phyloP scores from a whole-genome alignment of 1,139 yeast species.

The Yamadazyma blattariae region DNA sequence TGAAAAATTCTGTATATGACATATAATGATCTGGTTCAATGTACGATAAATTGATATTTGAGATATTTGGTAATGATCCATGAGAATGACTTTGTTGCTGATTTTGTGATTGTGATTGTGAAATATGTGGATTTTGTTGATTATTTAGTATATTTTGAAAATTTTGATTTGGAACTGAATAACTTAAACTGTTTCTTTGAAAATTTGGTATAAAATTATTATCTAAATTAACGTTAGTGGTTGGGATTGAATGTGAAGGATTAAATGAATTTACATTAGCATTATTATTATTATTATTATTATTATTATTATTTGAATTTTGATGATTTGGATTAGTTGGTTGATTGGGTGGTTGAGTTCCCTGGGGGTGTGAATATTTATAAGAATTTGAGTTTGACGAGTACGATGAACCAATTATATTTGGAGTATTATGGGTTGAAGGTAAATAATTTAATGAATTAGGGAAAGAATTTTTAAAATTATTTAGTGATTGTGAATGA shows the following conservation, averaged over 20 bases:
- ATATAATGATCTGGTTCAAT: constrained; percentile 43
- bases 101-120: constrained; percentile 5
- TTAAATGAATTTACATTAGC: constrained; percentile 7
- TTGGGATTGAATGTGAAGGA: constrained; percentile 18
- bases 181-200: constrained; percentile 10
- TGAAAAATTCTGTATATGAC: constrained; percentile 42
- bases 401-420: constrained; percentile 49
- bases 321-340: too few relatives aligned
- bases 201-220: constrained; percentile 13
- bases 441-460: constrained; percentile 39
- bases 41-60: not conserved
- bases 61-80: not conserved
- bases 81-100: constrained; percentile 1
- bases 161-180: constrained; percentile 1
- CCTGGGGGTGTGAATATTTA: constrained; percentile 7
- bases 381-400: constrained; percentile 42
- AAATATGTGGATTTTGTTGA: not conserved
- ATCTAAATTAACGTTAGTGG: constrained; percentile 16
- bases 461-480: constrained; percentile 2
- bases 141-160: constrained; percentile 1
- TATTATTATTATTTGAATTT: too few relatives aligned
- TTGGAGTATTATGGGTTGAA: constrained; percentile 54
- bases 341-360: too few relatives aligned
- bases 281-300: constrained; percentile 37
- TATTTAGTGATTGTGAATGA: constrained; percentile 1